Evolutionary conservation across 257 asterid genomes (phyloP), one percentile per base, ranked within the genome.

Genomic region (Solanum lycopersicoides): DNA sequence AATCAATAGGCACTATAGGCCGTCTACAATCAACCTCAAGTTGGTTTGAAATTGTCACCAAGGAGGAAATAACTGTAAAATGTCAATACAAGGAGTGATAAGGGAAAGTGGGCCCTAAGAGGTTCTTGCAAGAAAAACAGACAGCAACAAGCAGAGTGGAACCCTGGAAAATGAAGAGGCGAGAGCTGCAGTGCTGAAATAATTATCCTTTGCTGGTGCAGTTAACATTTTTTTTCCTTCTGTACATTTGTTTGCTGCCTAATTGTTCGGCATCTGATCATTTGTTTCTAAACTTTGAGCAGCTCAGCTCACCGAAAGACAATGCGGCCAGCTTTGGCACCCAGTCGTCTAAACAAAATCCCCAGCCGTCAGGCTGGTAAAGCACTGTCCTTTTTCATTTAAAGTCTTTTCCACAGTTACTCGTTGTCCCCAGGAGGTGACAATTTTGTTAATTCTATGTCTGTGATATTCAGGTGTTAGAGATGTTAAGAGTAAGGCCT

Each of bases 61-160:
- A 91, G 82, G 92, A 93, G 94, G 94, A 92, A 83, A 73, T 28
- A 71, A 88, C 82, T 82, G 86, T 88, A 87, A 90, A 86, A 84
- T 89, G 94, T 69, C 23, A 59, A 86, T 59, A 42, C 85, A 44
- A 95, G 91, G 91, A 92, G 90, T 11, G 99, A 97, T 92, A 97
- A 86, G 92, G 95, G 95, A 90, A 92, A 95, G 93, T 97, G 99
- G 99, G 99, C 99, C 86, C 85, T 97, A n/a, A 88, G 97, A 97
- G 90, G 89, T 97, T 89, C 94, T 97, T 90, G 99, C 99, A 35
- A 95, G 98, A 87, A 97, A 93, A 92, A 88, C 96, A 73, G 93
- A n/a, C 95, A 83, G 90, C 88, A 79, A 86, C 94, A 25, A 90
- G 91, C 86, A 92, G 90, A 92, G 90, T 90, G 90, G 83, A 45